Evolutionary conservation across 192 early-diverging fungal genomes (phyloP).

Genomic region (Dissophora globulifera): DNA sequence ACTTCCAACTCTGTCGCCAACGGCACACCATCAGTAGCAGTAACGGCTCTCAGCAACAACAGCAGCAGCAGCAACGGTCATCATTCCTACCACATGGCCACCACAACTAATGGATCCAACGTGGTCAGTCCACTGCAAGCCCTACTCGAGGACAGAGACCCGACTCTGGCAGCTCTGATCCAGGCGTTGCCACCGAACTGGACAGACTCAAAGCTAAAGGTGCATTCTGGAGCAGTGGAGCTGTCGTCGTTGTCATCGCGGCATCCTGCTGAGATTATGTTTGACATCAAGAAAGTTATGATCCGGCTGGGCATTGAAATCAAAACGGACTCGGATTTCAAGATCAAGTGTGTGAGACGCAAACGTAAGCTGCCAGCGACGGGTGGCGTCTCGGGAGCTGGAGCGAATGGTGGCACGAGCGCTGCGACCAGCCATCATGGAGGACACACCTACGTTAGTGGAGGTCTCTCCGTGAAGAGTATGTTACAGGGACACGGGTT

Average conservation of each 20-base stretch:
- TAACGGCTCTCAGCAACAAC: no score
- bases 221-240: conserved; percentile 80
- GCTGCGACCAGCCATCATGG: background rate
- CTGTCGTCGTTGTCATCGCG: conserved; percentile 72
- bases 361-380: conserved; percentile 52
- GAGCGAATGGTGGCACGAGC: background rate
- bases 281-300: conserved; percentile 69
- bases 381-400: background rate
- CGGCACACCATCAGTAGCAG: no score
- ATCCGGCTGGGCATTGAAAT: conserved; percentile 63
- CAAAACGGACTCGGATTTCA: conserved; percentile 65
- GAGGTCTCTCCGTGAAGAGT: conserved; percentile 18
- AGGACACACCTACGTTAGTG: background rate
- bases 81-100: no score
- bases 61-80: background rate
- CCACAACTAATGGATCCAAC: background rate
- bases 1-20: no score
- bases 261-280: conserved; percentile 74
- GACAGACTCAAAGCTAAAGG: conserved; percentile 69
- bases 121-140: conserved; percentile 20
- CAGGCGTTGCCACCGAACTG: conserved; percentile 45
- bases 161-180: conserved; percentile 17
- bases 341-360: conserved; percentile 63
- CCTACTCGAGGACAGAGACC: conserved; percentile 23
- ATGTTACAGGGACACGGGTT: conserved; percentile 22